Percentiles rank a stretch among this genome's conserved stretches.
Evolutionary conservation across 371 early-diverging fungal genomes (phyloP).

Genomic region (Mucor saturninus): DNA sequence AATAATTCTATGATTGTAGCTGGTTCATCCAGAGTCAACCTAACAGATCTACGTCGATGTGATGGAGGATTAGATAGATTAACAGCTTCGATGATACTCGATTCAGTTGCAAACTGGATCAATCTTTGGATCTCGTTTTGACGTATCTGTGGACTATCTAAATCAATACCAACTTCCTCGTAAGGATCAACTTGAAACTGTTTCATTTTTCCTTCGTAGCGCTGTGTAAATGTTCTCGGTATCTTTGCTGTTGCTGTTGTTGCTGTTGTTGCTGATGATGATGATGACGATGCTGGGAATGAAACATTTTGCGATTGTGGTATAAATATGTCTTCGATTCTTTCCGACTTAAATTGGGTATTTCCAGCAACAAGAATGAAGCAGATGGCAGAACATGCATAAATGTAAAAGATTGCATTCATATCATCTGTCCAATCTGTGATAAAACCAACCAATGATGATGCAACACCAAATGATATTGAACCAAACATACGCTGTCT

Average conservation of each 20-base stretch:
- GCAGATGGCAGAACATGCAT: slow-evolving; percentile 47
- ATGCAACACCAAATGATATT: slow-evolving; percentile 55
- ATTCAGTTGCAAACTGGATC: slow-evolving; percentile 58
- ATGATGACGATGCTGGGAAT: not conserved
- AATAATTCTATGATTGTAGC: slow-evolving; percentile 48
- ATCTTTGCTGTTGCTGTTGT: not conserved
- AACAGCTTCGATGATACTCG: slow-evolving; percentile 60
- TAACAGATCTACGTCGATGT: slow-evolving; percentile 31
- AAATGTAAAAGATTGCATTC: slow-evolving; percentile 57
- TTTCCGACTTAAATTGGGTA: slow-evolving; percentile 53
- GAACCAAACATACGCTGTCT: slow-evolving; percentile 62
- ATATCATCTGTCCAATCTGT: slow-evolving; percentile 54
- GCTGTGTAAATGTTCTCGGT: not conserved
- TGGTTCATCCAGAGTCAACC: slow-evolving; percentile 27
- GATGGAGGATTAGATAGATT: slow-evolving; percentile 54
- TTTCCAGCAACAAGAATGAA: slow-evolving; percentile 52
- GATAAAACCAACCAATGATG: slow-evolving; percentile 51
- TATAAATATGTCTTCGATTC: slow-evolving; percentile 14
- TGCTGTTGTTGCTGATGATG: not conserved
- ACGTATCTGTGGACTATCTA: slow-evolving; percentile 36
- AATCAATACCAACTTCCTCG: slow-evolving; percentile 37
- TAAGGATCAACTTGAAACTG: slow-evolving; percentile 42
- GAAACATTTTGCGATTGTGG: not conserved
- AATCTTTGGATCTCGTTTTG: slow-evolving; percentile 56
- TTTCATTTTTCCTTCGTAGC: slow-evolving; percentile 15